phyloP scores from a whole-genome alignment of 306 rosid genomes.

The Biancaea sappan region DNA sequence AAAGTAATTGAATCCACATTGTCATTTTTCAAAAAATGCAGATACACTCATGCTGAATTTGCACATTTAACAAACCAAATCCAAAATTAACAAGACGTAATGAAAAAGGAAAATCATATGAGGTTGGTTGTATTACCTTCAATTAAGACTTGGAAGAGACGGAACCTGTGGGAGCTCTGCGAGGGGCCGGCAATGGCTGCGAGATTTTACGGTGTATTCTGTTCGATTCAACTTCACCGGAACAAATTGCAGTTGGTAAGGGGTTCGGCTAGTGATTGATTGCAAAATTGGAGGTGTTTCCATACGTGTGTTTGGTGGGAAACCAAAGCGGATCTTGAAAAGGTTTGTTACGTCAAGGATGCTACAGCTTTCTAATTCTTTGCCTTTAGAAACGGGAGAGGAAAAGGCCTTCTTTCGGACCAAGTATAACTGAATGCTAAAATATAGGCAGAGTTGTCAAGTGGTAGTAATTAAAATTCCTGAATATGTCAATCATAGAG shows the following conservation, averaged over 20 bases:
- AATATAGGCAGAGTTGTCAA: neutral
- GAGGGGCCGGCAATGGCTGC: neutral
- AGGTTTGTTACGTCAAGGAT: conserved; percentile 33
- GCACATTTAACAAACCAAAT: neutral
- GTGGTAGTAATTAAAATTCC: neutral
- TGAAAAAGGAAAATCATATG: neutral
- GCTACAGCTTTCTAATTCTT: conserved; percentile 20
- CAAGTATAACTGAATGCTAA: conserved; percentile 31
- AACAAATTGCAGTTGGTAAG: conserved; percentile 30
- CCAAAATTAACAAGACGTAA: neutral
- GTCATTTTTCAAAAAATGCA: neutral
- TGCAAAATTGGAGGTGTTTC: conserved; percentile 41
- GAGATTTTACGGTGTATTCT: neutral
- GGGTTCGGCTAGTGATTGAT: conserved; percentile 25
- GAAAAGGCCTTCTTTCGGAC: conserved; percentile 34
- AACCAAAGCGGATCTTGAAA: conserved; percentile 41
- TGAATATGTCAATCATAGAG: neutral
- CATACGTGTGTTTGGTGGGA: conserved; percentile 30
- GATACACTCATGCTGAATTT: neutral
- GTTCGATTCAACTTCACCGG: neutral
- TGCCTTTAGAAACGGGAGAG: conserved; percentile 43
- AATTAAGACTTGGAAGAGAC: conserved; percentile 18
- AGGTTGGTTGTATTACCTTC: conserved; percentile 29
- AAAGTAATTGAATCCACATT: too few relatives aligned
- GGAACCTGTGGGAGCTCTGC: neutral